phyloP scores from a whole-genome alignment of 331 rosid species.

The Ulmus americana region DNA sequence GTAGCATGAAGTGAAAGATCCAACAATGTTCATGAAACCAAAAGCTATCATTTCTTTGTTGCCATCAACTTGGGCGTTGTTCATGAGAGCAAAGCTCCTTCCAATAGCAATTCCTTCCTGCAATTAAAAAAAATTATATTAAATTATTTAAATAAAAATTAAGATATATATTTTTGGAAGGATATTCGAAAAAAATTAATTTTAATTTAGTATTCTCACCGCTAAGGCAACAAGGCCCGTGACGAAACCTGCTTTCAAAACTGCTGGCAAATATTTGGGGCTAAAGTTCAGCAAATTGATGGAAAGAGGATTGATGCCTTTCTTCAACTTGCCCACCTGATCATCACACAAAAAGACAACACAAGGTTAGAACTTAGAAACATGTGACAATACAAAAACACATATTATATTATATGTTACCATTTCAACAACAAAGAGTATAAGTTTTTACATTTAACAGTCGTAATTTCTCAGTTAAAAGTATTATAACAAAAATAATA shows the following conservation, averaged over 20 bases:
- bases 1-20: constrained; percentile 85
- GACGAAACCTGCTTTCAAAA: constrained; percentile 42
- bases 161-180: neutral
- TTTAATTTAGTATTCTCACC: constrained; percentile 31
- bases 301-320: constrained; percentile 69
- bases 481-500: neutral
- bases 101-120: constrained; percentile 99
- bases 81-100: constrained; percentile 65
- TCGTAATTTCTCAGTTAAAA: neutral
- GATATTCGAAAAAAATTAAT: neutral
- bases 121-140: neutral
- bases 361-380: neutral
- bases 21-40: constrained; percentile 74
- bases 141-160: neutral
- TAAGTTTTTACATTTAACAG: neutral
- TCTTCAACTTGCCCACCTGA: constrained; percentile 73
- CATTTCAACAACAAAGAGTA: neutral
- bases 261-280: constrained; percentile 36
- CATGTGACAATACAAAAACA: neutral
- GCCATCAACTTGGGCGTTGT: constrained; percentile 73
- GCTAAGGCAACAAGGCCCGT: constrained; percentile 72
- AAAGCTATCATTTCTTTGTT: constrained; percentile 86
- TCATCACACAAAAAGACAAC: neutral
- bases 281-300: constrained; percentile 44
- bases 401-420: neutral